Evolutionary conservation across 768 basidiomycete genomes (phyloP).

Genomic region (Leccinum rimulosum): DNA sequence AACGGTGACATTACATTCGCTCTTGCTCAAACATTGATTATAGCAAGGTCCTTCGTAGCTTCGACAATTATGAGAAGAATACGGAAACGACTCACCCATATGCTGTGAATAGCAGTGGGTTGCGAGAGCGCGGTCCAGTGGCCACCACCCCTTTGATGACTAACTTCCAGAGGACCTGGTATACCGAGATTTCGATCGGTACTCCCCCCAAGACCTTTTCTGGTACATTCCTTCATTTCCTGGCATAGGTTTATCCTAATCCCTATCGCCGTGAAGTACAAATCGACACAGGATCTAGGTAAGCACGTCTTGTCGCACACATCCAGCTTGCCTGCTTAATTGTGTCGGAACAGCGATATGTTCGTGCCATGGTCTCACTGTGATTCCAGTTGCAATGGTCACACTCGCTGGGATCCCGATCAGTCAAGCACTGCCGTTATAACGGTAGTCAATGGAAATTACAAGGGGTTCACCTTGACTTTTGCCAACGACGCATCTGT

Average conservation of each 20-base stretch:
- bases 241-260: not conserved
- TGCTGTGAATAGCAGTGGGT: not conserved
- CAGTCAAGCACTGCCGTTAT: not conserved
- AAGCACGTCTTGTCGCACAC: not conserved
- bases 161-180: not conserved
- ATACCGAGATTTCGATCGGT: not conserved
- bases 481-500: not conserved
- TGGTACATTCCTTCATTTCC: not conserved
- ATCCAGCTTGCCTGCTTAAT: not conserved
- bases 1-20: not conserved
- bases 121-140: not conserved
- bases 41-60: not conserved
- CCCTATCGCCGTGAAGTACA: not conserved
- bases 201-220: not conserved
- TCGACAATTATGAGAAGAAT: not conserved
- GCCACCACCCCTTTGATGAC: not conserved
- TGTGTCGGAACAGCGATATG: not conserved
- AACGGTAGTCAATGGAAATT: no score
- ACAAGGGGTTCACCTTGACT: not conserved
- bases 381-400: not conserved
- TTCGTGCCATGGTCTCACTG: not conserved
- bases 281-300: not conserved
- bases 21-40: not conserved
- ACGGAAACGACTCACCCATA: not conserved
- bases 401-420: not conserved